Evolutionary conservation across 345 rosid genomes (phyloP).

Genomic region (Jatropha curcas): DNA sequence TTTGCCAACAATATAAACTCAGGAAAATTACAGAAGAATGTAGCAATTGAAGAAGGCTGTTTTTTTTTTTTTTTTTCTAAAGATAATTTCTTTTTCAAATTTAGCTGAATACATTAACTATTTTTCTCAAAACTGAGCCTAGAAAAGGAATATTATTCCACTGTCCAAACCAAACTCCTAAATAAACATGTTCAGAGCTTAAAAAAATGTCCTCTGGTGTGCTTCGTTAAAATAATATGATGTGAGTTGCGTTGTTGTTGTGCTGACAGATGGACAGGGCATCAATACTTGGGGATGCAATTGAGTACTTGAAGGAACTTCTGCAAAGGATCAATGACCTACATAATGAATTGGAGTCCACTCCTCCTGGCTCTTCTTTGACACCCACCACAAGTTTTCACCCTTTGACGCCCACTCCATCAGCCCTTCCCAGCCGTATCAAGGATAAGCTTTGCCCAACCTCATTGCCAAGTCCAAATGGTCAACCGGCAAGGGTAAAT

Average conservation of each 20-base stretch:
- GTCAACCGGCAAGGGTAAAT: slow-evolving; percentile 80
- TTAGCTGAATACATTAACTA: neutral
- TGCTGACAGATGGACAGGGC: slow-evolving; percentile 94
- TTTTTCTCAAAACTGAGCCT: neutral
- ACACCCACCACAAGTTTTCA: slow-evolving; percentile 69
- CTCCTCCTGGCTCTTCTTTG: slow-evolving; percentile 61
- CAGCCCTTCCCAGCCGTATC: slow-evolving; percentile 76
- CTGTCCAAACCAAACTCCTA: neutral
- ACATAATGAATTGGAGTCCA: slow-evolving; percentile 82
- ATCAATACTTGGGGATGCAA: slow-evolving; percentile 95
- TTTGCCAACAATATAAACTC: too few relatives aligned
- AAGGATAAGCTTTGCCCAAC: slow-evolving; percentile 82
- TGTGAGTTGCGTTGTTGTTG: slow-evolving; percentile 5
- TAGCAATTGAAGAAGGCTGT: too few relatives aligned
- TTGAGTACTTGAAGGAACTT: slow-evolving; percentile 94
- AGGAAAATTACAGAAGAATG: too few relatives aligned
- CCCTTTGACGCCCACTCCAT: slow-evolving; percentile 85
- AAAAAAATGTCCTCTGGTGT: neutral
- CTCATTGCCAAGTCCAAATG: slow-evolving; percentile 73
- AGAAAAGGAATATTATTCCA: neutral
- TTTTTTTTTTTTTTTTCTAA: neutral
- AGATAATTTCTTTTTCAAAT: neutral
- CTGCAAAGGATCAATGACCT: slow-evolving; percentile 95
- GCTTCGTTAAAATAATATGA: slow-evolving; percentile 6
- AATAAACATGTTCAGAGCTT: neutral